These are phyloP conservation scores for Puccinia coronata DNA, from an alignment of 1,284 basidiomycete genomes.

Conservation along the genomic window DNA sequence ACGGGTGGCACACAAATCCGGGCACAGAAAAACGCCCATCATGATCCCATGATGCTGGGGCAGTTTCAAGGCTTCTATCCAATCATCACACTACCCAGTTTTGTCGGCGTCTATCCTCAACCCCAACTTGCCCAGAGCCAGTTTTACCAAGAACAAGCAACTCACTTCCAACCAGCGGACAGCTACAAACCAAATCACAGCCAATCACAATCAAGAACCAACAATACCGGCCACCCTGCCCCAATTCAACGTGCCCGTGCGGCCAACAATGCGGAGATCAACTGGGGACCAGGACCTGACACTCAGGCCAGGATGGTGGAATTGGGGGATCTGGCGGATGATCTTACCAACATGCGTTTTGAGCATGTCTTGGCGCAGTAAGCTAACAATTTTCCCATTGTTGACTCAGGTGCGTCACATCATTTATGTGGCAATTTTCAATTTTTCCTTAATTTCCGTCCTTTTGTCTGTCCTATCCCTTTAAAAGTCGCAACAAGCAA, in stretches of 20 bases:
- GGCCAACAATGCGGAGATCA: too few relatives aligned
- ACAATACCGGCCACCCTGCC: too few relatives aligned
- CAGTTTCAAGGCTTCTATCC: too few relatives aligned
- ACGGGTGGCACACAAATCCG: too few relatives aligned
- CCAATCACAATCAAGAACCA: too few relatives aligned
- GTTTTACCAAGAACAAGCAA: too few relatives aligned
- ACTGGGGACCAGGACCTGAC: neutral
- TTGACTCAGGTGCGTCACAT: neutral
- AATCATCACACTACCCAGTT: neutral
- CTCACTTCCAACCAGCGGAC: too few relatives aligned
- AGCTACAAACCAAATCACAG: too few relatives aligned
- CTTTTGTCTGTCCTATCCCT: neutral
- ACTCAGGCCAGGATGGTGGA: neutral
- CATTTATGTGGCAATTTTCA: neutral
- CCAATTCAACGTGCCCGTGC: neutral
- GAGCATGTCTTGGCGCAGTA: neutral
- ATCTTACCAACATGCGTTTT: neutral
- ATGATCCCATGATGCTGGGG: too few relatives aligned
- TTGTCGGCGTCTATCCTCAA: neutral
- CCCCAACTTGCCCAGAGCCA: neutral
- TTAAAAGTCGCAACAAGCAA: neutral
- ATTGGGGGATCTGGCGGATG: neutral
- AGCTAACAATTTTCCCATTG: neutral
- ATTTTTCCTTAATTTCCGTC: neutral
- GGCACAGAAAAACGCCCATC: too few relatives aligned